A percentile compares a stretch with the other conserved stretches of the same genome.
phyloP scores from a whole-genome alignment of 192 early-diverging fungal species.

The Mortierella claussenii region DNA sequence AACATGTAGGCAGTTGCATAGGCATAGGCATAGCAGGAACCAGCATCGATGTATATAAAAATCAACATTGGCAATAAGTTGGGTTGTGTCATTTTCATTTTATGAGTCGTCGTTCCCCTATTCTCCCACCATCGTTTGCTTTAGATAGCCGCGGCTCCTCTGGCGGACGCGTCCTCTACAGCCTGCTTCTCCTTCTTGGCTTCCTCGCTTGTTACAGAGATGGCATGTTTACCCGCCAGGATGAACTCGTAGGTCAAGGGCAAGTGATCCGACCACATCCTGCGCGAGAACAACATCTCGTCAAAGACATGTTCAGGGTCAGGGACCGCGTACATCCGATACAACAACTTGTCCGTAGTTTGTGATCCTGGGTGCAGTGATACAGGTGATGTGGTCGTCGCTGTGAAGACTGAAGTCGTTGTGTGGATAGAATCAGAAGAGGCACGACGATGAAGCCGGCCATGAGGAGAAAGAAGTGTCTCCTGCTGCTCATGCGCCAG shows the following conservation, averaged over 20 bases:
- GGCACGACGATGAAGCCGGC: conserved; percentile 7
- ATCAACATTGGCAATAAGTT: too few relatives aligned
- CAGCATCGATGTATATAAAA: too few relatives aligned
- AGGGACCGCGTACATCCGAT: conserved; percentile 40
- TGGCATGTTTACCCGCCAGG: conserved; percentile 50
- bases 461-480: not conserved
- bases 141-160: conserved; percentile 3
- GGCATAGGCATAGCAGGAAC: too few relatives aligned
- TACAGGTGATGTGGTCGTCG: conserved; percentile 17
- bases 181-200: conserved; percentile 4
- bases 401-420: not conserved
- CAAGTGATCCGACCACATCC: conserved; percentile 51
- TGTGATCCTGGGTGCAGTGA: conserved; percentile 16
- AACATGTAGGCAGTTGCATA: too few relatives aligned
- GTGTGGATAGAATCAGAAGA: conserved; percentile 17
- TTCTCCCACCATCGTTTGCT: too few relatives aligned
- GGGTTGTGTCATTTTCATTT: too few relatives aligned
- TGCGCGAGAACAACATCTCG: conserved; percentile 49
- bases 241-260: conserved; percentile 53
- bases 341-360: conserved; percentile 45
- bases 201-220: conserved; percentile 25
- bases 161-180: not conserved
- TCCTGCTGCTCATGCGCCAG: not conserved
- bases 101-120: too few relatives aligned
- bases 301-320: conserved; percentile 47